phyloP scores from a whole-genome alignment of 2,329 filamentous ascomycete genomes.

The Passalora sequoiae region DNA sequence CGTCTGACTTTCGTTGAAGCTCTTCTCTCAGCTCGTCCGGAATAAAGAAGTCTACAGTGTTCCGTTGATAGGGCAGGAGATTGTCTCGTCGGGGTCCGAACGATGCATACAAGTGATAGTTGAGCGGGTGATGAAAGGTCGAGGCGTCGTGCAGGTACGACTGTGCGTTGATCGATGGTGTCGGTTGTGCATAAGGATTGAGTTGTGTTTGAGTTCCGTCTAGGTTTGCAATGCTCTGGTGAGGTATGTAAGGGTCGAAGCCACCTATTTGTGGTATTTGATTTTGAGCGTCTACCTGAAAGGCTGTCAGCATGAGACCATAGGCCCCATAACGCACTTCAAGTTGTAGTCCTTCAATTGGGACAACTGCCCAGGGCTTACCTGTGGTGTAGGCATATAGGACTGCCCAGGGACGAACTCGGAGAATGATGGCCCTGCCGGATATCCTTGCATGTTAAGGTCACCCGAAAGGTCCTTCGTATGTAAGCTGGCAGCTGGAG shows the following conservation, averaged over 20 bases:
- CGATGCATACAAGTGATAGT: conserved; percentile 91
- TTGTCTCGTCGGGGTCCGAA: conserved; percentile 77
- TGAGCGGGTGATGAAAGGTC: conserved; percentile 58
- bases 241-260: conserved; percentile 43
- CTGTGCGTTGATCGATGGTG: conserved; percentile 54
- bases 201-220: conserved; percentile 39
- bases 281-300: conserved; percentile 23
- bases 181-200: conserved; percentile 72
- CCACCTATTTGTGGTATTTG: conserved; percentile 31
- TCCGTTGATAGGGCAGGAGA: conserved; percentile 76
- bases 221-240: conserved; percentile 25
- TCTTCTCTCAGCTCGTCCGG: conserved; percentile 83
- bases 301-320: conserved; percentile 4
- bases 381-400: conserved; percentile 48
- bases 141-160: conserved; percentile 61
- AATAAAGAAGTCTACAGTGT: conserved; percentile 86
- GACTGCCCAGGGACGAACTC: conserved; percentile 52
- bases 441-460: conserved; percentile 30
- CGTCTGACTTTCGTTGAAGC: conserved; percentile 80
- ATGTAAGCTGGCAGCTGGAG: conserved; percentile 38
- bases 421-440: conserved; percentile 36
- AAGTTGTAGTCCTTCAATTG: no score
- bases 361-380: no score
- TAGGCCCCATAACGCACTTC: no score
- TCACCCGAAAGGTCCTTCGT: conserved; percentile 45